Conservation (phyloP, 73 alveolate species). For the Paramecium biaurelia region DNA sequence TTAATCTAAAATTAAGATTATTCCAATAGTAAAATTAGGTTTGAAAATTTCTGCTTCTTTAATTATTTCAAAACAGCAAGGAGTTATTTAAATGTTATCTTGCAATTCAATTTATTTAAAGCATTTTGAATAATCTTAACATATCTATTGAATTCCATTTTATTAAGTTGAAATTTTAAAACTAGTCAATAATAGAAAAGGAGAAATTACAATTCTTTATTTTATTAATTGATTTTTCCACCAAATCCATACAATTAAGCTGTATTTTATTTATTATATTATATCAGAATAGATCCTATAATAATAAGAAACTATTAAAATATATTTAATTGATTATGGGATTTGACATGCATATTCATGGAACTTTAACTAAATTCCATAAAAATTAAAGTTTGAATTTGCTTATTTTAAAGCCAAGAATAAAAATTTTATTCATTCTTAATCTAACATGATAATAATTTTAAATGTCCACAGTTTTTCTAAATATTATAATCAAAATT, state of each 20-base stretch:
- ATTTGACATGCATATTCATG: neutral
- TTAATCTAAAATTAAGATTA: neutral
- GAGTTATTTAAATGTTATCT: neutral
- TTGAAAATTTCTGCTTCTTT: neutral
- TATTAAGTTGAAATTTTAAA: neutral
- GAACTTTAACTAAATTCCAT: neutral
- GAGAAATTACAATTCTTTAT: neutral
- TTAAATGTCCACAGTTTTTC: slow-evolving; percentile 1
- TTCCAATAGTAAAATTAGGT: neutral
- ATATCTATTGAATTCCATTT: neutral
- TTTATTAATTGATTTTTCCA: neutral
- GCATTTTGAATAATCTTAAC: neutral
- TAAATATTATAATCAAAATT: neutral
- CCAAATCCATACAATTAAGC: neutral
- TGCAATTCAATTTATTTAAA: neutral
- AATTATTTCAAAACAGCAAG: neutral
- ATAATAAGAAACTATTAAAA: neutral
- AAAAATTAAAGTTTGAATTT: neutral
- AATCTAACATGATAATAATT: neutral
- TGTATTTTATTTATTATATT: neutral
- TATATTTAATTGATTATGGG: neutral
- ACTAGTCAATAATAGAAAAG: neutral
- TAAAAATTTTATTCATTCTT: neutral
- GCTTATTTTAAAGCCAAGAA: neutral
- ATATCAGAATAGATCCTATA: neutral